A percentile compares a stretch with the other conserved stretches of the same genome.
These are phyloP conservation scores for Metschnikowia corniflorae DNA, from an alignment of 805 yeast genomes.

Conservation along the genomic window DNA sequence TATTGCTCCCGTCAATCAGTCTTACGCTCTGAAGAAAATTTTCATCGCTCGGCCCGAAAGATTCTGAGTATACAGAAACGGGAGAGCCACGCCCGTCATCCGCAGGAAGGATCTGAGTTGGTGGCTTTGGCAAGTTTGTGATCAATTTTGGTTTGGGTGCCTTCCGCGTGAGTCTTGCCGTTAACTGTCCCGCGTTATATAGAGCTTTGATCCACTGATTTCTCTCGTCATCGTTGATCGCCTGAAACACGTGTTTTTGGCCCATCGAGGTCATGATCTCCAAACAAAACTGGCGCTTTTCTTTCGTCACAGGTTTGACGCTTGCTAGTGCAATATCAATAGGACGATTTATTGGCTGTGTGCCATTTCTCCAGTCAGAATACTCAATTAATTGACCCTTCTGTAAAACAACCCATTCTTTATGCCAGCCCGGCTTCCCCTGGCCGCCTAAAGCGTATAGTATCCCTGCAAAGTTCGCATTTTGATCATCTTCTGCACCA, in stretches of 20 bases:
- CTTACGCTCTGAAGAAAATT: constrained; percentile 39
- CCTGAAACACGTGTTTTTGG: constrained; percentile 68
- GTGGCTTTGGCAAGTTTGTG: constrained; percentile 20
- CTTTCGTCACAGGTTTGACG: constrained; percentile 46
- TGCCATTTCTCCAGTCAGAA: constrained; percentile 76
- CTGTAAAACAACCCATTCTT: constrained; percentile 76
- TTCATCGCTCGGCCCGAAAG: constrained; percentile 18
- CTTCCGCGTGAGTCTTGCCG: constrained; percentile 10
- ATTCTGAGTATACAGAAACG: constrained; percentile 28
- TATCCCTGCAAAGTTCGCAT: constrained; percentile 43
- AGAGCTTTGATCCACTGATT: constrained; percentile 65
- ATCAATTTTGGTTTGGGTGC: constrained; percentile 6
- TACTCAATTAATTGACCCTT: constrained; percentile 69
- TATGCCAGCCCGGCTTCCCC: constrained; percentile 76
- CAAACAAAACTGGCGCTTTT: constrained; percentile 58
- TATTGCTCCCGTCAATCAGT: constrained; percentile 45
- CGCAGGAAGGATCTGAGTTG: constrained; percentile 9
- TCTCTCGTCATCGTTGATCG: constrained; percentile 63
- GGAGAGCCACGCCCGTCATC: constrained; percentile 27
- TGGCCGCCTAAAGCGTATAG: constrained; percentile 58
- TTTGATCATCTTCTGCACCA: constrained; percentile 21
- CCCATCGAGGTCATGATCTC: constrained; percentile 72
- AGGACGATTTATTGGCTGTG: constrained; percentile 58
- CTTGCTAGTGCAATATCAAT: constrained; percentile 68
- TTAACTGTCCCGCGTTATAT: constrained; percentile 53